Conservation (phyloP, 140 eudicot genomes). For the Anethum foeniculum region DNA sequence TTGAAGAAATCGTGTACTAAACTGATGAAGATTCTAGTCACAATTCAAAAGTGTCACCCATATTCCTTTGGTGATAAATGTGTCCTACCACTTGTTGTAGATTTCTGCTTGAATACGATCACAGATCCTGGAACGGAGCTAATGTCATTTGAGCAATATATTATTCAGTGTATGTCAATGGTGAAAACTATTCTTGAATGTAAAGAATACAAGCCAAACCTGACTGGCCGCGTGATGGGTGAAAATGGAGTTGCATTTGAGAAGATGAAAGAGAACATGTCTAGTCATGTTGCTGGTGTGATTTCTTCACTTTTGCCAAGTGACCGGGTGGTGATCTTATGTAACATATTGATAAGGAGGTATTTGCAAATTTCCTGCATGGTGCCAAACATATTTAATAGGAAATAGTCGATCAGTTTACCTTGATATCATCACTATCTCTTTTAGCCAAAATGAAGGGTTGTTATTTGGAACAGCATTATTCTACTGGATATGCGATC, state of each 20-base stretch:
- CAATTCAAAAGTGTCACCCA: slow-evolving; percentile 85
- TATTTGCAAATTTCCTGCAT: slow-evolving; percentile 13
- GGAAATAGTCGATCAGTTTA: not conserved
- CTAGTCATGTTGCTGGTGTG: slow-evolving; percentile 61
- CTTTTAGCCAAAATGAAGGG: slow-evolving; percentile 1
- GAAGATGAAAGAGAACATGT: slow-evolving; percentile 69
- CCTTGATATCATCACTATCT: not conserved
- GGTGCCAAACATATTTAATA: not conserved
- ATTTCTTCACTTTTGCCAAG: slow-evolving; percentile 67
- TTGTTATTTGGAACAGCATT: not conserved
- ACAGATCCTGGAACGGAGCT: slow-evolving; percentile 75
- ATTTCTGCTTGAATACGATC: slow-evolving; percentile 73
- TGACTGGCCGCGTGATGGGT: slow-evolving; percentile 80
- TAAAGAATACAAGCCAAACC: slow-evolving; percentile 74
- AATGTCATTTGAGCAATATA: slow-evolving; percentile 65
- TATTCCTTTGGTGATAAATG: slow-evolving; percentile 87
- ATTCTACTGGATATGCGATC: not conserved
- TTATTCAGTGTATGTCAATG: slow-evolving; percentile 82
- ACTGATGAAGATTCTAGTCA: slow-evolving; percentile 70
- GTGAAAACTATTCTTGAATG: slow-evolving; percentile 82
- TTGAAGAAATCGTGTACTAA: slow-evolving; percentile 67
- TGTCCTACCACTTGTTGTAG: slow-evolving; percentile 66
- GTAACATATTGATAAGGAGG: slow-evolving; percentile 88
- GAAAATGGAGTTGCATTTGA: slow-evolving; percentile 57
- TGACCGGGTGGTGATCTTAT: slow-evolving; percentile 74